Base-by-base conservation (phyloP, 169 alveolate genomes). In the Eimeria maxima region DNA sequence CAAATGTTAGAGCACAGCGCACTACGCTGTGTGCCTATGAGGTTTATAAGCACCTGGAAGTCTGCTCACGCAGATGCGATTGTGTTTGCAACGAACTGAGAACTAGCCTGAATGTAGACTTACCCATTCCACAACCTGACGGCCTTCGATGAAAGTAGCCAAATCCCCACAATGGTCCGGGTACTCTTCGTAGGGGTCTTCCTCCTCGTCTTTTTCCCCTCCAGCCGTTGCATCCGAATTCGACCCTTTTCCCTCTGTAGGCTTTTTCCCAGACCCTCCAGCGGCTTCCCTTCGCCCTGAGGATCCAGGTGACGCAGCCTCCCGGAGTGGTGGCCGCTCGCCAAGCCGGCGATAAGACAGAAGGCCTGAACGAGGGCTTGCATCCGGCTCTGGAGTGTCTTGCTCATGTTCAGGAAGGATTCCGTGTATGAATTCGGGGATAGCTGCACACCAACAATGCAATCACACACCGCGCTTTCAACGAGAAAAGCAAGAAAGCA, bases 81-180 rank as follows among this genome's bases (percentile, higher is more conserved):
- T 1, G 38, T 33, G 38, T 1, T 33, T 33, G 38, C 38, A 33
- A 33, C 27, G 4, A 76, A 33, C 3, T 76, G 65, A 6, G 55
- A 16, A 47, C 11, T 3, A 44, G 20, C n/a, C 45, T 5, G 33
- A 8, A 6, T 6, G 8, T 7, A 1, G 22, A 4, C 90, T 20
- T 29, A 90, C 95, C 95, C 95, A 92, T 78, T 92, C 92, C 22
- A 92, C 38, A 14, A 92, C 91, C 55, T 92, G 91, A 4, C 95
- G 90, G 47, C 95, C 95, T 60, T 92, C 95, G 53, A 92, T 60
- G 63, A 92, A 92, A 4, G 95, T 92, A 7, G 60, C 88, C 24
- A 57, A 3, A 45, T 92, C 95, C 8, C 88, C 95, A 13, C 91
- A 83, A 38, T 92, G 91, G 92, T 74, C 95, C 3, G 91, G 88